Evolutionary conservation across 495 filamentous ascomycete species (phyloP).

Genomic region (Physcia stellaris): DNA sequence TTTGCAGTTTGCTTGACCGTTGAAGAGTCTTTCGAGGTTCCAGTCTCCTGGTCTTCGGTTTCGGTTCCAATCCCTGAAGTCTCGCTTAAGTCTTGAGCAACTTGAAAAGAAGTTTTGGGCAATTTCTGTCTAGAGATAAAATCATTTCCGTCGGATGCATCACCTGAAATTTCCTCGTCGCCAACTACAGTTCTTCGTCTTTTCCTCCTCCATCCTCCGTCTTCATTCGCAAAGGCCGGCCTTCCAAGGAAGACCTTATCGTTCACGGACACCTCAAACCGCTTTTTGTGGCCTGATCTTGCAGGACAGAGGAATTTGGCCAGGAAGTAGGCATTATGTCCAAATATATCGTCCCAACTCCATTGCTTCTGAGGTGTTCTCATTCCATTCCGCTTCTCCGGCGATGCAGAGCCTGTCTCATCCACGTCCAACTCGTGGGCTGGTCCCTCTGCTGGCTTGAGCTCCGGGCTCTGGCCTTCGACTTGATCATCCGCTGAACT

Average conservation of each 20-base stretch:
- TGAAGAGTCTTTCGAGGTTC: neutral
- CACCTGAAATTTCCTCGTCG: conserved; percentile 1
- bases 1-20: neutral
- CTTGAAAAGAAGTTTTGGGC: neutral
- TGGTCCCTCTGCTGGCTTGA: conserved; percentile 4
- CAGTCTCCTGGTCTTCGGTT: neutral
- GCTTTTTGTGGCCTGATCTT: conserved; percentile 66
- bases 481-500: conserved; percentile 39
- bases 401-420: conserved; percentile 25
- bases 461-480: conserved; percentile 18
- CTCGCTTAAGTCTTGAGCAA: neutral
- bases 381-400: conserved; percentile 8
- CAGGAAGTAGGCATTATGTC: conserved; percentile 38
- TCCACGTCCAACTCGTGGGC: conserved; percentile 30
- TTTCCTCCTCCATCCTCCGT: conserved; percentile 73
- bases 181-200: conserved; percentile 20
- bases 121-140: too few relatives aligned
- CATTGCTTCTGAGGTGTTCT: neutral
- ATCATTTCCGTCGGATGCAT: neutral
- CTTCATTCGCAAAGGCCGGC: conserved; percentile 74
- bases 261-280: conserved; percentile 78
- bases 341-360: conserved; percentile 13
- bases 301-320: conserved; percentile 74
- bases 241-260: conserved; percentile 74
- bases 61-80: neutral